Base-by-base conservation (phyloP, 208 protist species). In the Crithidia thermophila region DNA sequence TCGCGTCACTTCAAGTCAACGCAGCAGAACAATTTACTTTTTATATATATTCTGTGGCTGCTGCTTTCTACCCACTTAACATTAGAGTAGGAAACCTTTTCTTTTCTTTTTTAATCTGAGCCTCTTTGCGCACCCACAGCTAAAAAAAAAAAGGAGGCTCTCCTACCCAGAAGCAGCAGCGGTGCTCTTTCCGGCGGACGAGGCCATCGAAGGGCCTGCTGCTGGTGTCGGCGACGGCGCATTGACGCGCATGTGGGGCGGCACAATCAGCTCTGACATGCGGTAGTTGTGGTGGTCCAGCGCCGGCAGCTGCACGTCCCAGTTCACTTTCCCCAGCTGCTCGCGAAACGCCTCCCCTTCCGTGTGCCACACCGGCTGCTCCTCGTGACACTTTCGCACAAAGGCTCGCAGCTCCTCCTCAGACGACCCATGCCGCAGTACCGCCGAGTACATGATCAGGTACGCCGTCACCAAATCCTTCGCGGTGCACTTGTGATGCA, bases 271-370 rank as follows among this genome's bases (percentile, higher is more conserved):
- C 50, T 74, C 73, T 7, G 88, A 89, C 37, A 92, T 56, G 25
- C 85, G 81, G 37, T 80, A 84, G 68, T 88, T 69, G 21, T 81
- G 88, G 36, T 86, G 81, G 45, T 94, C 88, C 37, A 92, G 53
- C n/a, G 75, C 67, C 11, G 86, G 73, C 36, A 86, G 80, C 14
- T 87, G 27, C 63, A 90, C 84, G 42, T 94, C 85, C 86, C 88
- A 94, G 61, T 74, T 72, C 31, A 74, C 81, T 6, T n/a, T 60
- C 16, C 52, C 53, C 8, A 94, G 75, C 20, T 62, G 52, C 16
- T 76, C 47, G 11, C 53, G 46, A 36, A 94, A 72, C n/a, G 71
- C 55, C 3, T 40, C 58, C 13, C 68, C 68, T 18, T 23, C 9
- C 0, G 10, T n/a, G 18, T 67, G 30, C 86, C 85, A 92, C 36